Percentiles rank a stretch among this genome's conserved stretches.
phyloP scores from a whole-genome alignment of 1,284 basidiomycete species.

The Pseudozyma sp. region DNA sequence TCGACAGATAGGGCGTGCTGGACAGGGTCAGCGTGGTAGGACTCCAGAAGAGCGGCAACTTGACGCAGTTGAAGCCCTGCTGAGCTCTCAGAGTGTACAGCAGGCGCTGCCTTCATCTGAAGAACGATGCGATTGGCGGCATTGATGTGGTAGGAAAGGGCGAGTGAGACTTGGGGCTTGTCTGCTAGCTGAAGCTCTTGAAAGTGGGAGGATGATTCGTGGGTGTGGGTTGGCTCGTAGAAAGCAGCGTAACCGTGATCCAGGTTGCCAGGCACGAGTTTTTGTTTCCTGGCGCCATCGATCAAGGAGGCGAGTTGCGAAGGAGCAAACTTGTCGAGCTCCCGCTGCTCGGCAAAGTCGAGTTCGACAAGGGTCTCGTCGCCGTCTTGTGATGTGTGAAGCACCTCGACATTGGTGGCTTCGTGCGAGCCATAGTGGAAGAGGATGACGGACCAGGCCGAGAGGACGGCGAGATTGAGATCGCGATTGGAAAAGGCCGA shows the following conservation, averaged over 20 bases:
- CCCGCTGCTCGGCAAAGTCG: slow-evolving; percentile 36
- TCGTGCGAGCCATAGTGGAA: slow-evolving; percentile 46
- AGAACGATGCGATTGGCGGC: slow-evolving; percentile 15
- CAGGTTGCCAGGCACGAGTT: background rate
- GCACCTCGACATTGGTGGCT: slow-evolving; percentile 41
- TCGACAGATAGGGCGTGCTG: slow-evolving; percentile 39
- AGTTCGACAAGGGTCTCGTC: slow-evolving; percentile 28
- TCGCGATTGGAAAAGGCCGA: slow-evolving; percentile 18
- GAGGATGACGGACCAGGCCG: slow-evolving; percentile 46
- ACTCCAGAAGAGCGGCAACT: slow-evolving; percentile 41
- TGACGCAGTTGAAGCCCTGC: slow-evolving; percentile 52
- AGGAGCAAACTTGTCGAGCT: slow-evolving; percentile 11
- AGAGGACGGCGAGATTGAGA: slow-evolving; percentile 31
- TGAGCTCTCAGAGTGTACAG: slow-evolving; percentile 50
- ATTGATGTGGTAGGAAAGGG: slow-evolving; percentile 22
- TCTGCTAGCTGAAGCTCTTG: slow-evolving; percentile 20
- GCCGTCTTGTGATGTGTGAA: slow-evolving; percentile 13
- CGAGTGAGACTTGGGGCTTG: slow-evolving; percentile 34
- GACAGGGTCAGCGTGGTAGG: slow-evolving; percentile 27
- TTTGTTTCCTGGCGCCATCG: slow-evolving; percentile 11
- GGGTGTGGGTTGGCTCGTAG: slow-evolving; percentile 4
- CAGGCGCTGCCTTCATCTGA: slow-evolving; percentile 39
- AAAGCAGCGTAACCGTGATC: slow-evolving; percentile 45
- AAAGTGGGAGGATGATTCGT: slow-evolving; percentile 11
- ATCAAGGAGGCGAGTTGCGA: slow-evolving; percentile 18